Base-by-base conservation (phyloP, 345 rosid genomes). In the Psidium friedrichsthalianum region DNA sequence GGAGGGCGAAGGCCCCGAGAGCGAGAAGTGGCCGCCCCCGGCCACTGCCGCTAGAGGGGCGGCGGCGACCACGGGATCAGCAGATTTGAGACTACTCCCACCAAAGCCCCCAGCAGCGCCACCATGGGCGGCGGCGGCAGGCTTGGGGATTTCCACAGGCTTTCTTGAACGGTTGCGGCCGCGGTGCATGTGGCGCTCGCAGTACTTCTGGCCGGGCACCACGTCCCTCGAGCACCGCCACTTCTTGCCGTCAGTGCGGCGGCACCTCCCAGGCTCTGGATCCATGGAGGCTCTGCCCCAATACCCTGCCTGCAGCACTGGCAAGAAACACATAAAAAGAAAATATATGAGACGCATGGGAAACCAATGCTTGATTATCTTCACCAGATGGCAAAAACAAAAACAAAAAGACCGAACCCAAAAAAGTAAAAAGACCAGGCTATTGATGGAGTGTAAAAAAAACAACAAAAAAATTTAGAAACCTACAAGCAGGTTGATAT, bases 131-230 rank as follows among this genome's bases (percentile, higher is more conserved):
- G 91, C 40, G 84, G 90, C 40, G n/a, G 85, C 86, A 47, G 92
- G 90, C 29, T 94, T 93, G 89, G 96, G 94, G 90, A 92, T 90
- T 95, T 97, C 99, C 98, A 96, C 98, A 94, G 97, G 98, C 99
- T 97, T 97, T 97, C 98, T 97, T 95, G 98, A 95, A 95, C 98
- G 98, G 95, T 95, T 97, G 92, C 98, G 98, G 95, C 99, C 98
- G 86, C 98, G 98, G 89, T 97, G 98, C 90, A 97, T 92, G 93
- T 97, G 99, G 96, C 99, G 98, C 93, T 97, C 98, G 88, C 99
- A 97, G 91, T 96, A 97, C 90, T 96, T 97, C 87, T 96, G 96
- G 59, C 98, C 97, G 3, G 89, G 90, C 85, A 95, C 98, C 84
- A 96, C 97, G 82, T 96, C 99, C 87, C 98, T 96, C 22, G 99